phyloP scores from a whole-genome alignment of 2,329 filamentous ascomycete genomes.

The Scedosporium minutisporum region DNA sequence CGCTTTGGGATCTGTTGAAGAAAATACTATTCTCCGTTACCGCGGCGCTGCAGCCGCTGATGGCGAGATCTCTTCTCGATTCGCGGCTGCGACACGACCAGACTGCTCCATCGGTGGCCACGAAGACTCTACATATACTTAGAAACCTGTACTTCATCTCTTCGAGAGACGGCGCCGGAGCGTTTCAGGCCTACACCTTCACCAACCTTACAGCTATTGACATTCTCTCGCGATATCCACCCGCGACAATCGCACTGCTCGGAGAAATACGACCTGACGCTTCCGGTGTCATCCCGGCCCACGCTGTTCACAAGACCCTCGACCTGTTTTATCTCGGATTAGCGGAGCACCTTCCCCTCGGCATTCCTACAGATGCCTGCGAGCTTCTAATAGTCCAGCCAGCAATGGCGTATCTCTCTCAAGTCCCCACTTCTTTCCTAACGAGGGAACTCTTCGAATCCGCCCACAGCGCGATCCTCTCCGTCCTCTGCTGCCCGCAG shows the following conservation, averaged over 20 bases:
- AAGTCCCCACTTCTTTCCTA: constrained; percentile 31
- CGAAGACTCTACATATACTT: constrained; percentile 62
- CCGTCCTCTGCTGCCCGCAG: constrained; percentile 70
- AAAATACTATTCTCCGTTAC: constrained; percentile 68
- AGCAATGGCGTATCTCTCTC: constrained; percentile 61
- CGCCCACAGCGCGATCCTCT: constrained; percentile 72
- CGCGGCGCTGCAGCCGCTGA: constrained; percentile 63
- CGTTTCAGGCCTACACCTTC: constrained; percentile 78
- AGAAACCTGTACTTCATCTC: constrained; percentile 77
- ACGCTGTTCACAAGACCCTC: constrained; percentile 50
- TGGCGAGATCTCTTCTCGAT: constrained; percentile 53
- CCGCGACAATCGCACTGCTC: constrained; percentile 57
- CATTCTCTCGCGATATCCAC: constrained; percentile 62
- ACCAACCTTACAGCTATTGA: constrained; percentile 76
- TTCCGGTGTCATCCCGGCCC: constrained; percentile 42
- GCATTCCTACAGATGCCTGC: constrained; percentile 55
- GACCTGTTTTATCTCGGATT: constrained; percentile 84
- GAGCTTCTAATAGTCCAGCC: constrained; percentile 66
- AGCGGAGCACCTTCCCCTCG: constrained; percentile 70
- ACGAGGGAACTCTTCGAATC: constrained; percentile 67
- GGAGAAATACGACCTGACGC: constrained; percentile 42
- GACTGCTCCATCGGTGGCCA: constrained; percentile 53
- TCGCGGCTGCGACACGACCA: constrained; percentile 26
- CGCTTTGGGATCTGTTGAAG: constrained; percentile 66
- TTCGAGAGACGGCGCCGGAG: constrained; percentile 58